Conservation (phyloP, 1,139 yeast genomes). For the Debaryomyces nepalensis region DNA sequence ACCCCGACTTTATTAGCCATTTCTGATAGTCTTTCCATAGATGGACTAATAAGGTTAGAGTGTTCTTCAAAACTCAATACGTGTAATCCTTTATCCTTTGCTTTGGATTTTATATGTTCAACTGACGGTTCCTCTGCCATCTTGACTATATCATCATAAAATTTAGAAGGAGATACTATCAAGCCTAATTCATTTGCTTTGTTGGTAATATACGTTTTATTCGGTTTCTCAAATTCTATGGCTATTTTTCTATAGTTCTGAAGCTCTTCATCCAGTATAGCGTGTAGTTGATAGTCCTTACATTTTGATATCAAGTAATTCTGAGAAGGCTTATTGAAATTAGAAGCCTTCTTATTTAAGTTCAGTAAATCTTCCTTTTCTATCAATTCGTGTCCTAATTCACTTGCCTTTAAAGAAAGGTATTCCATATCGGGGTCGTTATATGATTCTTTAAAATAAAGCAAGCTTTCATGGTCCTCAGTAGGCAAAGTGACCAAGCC, state of each 20-base stretch:
- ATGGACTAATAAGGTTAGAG: constrained; percentile 21
- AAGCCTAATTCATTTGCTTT: constrained; percentile 33
- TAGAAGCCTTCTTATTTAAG: constrained; percentile 21
- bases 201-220: constrained; percentile 14
- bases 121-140: constrained; percentile 29
- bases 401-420: constrained; percentile 13
- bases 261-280: constrained; percentile 30
- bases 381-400: constrained; percentile 25
- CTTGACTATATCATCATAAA: constrained; percentile 31
- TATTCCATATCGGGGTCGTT: constrained; percentile 18
- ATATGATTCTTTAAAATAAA: constrained; percentile 6
- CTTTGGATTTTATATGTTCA: constrained; percentile 32
- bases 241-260: constrained; percentile 27
- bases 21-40: constrained; percentile 22
- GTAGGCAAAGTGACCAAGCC: constrained; percentile 43
- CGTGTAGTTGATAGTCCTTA: constrained; percentile 28
- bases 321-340: constrained; percentile 32
- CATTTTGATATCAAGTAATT: constrained; percentile 33
- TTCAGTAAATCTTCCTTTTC: constrained; percentile 23
- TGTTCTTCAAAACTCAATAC: constrained; percentile 24
- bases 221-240: constrained; percentile 37
- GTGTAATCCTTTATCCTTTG: constrained; percentile 22
- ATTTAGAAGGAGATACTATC: constrained; percentile 28
- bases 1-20: constrained; percentile 20
- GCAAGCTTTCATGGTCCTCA: constrained; percentile 16